Evolutionary conservation across 208 protist genomes (phyloP).

Genomic region (Endotrypanum monterogeii): DNA sequence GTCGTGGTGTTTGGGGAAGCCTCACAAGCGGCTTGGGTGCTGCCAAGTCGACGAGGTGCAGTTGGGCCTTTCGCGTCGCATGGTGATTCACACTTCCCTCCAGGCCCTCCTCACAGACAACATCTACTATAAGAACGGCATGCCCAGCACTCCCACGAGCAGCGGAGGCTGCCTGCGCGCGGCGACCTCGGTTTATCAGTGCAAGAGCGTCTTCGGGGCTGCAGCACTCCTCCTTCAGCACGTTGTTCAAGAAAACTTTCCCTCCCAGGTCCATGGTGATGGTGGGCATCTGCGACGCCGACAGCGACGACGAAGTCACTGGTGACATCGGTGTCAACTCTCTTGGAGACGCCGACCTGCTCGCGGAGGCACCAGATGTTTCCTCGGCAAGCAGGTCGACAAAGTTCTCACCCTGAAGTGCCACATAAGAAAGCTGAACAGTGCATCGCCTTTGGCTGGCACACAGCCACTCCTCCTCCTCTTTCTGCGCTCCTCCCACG

Average conservation of each 20-base stretch:
- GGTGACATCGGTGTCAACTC: background rate
- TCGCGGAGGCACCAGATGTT: background rate
- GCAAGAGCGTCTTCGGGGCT: constrained; percentile 9
- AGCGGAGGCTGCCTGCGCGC: background rate
- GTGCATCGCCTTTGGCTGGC: background rate
- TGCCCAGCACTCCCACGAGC: constrained; percentile 35
- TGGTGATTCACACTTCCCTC: constrained; percentile 30
- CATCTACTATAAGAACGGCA: constrained; percentile 81
- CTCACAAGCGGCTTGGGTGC: constrained; percentile 60
- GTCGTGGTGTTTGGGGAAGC: background rate
- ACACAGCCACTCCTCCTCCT: background rate
- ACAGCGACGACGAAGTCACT: background rate
- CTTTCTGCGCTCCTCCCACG: background rate
- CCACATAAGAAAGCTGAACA: constrained; percentile 15
- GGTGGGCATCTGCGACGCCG: constrained; percentile 3
- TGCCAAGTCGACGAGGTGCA: constrained; percentile 94
- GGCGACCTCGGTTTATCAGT: constrained; percentile 2
- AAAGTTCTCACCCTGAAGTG: constrained; percentile 18
- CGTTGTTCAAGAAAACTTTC: constrained; percentile 10
- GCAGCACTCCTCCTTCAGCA: constrained; percentile 6
- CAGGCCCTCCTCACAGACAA: constrained; percentile 29
- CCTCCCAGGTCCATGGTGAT: constrained; percentile 28
- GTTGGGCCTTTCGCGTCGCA: constrained; percentile 33
- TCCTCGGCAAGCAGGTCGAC: constrained; percentile 26
- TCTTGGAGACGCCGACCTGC: background rate